phyloP scores from a whole-genome alignment of 257 asterid genomes.

The Mitragyna speciosa region DNA sequence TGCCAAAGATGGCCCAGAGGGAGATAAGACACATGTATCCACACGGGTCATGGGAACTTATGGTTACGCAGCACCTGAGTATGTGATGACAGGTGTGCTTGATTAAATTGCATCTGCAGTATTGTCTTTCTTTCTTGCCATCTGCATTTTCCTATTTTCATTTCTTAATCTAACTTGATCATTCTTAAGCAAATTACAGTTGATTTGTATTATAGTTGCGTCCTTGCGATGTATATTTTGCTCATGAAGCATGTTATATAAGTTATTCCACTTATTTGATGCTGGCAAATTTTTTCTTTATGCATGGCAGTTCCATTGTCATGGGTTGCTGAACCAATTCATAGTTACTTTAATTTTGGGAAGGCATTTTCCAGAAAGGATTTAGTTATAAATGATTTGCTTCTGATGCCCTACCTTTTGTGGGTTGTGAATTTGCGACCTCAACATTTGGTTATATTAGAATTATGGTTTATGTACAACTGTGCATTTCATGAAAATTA shows the following conservation, averaged over 20 bases:
- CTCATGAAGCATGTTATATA: background rate
- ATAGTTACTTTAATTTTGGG: background rate
- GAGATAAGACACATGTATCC: constrained; percentile 93
- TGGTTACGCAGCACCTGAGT: constrained; percentile 98
- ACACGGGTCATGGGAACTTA: constrained; percentile 99
- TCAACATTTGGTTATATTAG: background rate
- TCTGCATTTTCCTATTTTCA: background rate
- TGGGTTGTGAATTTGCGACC: no score
- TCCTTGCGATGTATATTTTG: background rate
- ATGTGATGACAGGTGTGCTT: constrained; percentile 86
- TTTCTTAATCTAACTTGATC: background rate
- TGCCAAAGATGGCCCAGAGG: constrained; percentile 97
- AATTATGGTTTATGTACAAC: background rate
- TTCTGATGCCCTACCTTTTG: background rate
- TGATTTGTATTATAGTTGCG: no score
- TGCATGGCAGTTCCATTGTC: background rate
- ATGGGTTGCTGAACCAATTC: background rate
- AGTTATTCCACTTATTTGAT: background rate
- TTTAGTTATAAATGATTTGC: background rate
- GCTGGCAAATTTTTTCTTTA: background rate
- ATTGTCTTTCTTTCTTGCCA: background rate
- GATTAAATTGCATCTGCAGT: background rate
- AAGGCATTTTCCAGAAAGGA: background rate
- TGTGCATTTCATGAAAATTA: background rate
- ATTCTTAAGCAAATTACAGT: background rate